Evolutionary conservation across 257 asterid genomes (phyloP).

Genomic region (Verbena officinalis): DNA sequence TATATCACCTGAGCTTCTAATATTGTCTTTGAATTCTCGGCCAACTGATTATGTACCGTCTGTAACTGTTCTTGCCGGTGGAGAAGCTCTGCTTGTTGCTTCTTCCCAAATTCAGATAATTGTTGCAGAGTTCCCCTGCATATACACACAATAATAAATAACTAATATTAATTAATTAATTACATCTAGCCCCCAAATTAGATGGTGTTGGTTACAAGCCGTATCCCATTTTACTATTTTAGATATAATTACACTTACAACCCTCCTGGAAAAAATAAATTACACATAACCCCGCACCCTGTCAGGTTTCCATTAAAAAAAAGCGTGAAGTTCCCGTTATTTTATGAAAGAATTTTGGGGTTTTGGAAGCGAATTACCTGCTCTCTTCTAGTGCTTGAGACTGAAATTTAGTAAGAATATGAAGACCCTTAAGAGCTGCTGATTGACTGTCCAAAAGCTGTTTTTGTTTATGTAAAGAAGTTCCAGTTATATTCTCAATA

Average conservation of each 20-base stretch:
- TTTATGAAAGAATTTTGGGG: too few relatives aligned
- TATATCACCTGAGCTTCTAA: slow-evolving; percentile 68
- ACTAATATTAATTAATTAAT: too few relatives aligned
- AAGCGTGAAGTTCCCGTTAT: too few relatives aligned
- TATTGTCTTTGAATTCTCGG: slow-evolving; percentile 69
- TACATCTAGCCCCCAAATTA: too few relatives aligned
- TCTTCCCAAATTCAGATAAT: slow-evolving; percentile 68
- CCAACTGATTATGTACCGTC: slow-evolving; percentile 65
- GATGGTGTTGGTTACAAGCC: too few relatives aligned
- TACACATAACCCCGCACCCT: too few relatives aligned
- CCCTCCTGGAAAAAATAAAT: too few relatives aligned
- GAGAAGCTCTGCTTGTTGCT: slow-evolving; percentile 75
- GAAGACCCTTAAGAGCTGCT: slow-evolving; percentile 62
- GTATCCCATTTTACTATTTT: too few relatives aligned
- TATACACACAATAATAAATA: not conserved
- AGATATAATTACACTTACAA: too few relatives aligned
- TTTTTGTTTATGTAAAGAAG: slow-evolving; percentile 74
- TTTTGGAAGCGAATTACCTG: too few relatives aligned
- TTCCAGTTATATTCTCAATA: slow-evolving; percentile 58
- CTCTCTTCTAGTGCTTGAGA: slow-evolving; percentile 85
- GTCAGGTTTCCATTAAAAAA: too few relatives aligned
- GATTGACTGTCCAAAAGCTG: slow-evolving; percentile 70
- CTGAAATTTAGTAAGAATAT: slow-evolving; percentile 61
- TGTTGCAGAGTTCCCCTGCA: slow-evolving; percentile 60
- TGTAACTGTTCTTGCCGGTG: slow-evolving; percentile 62